Base-by-base conservation (phyloP, 1,284 basidiomycete genomes). In the Cryptococcus sp. region DNA sequence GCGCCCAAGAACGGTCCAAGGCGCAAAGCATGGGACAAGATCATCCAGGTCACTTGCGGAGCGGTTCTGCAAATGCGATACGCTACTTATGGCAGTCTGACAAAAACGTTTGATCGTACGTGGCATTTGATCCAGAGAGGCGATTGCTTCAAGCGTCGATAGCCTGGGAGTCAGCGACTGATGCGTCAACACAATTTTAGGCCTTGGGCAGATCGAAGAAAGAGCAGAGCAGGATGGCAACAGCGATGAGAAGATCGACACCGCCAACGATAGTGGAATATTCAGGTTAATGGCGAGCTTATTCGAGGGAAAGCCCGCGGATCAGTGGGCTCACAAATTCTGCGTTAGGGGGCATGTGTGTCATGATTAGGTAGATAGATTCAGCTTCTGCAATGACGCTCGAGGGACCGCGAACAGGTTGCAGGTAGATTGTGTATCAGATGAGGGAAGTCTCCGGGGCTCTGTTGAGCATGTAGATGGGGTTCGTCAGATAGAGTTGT, bases 51-150 rank as follows among this genome's bases (percentile, higher is more conserved):
- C 17, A 43, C 52, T 46, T 59, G 47, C 47, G 47, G 42, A 13
- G 23, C 50, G 16, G 25, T 58, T 17, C n/a, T 54, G 25, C 35
- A 46, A 19, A 50, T 59, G 41, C 48, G 52, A 22, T 59, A 54
- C 47, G 41, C 43, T 1, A 54, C 48, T 1, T 11, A 54, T 22
- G 45, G 39, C 7, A 54, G 42, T 41, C 22, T 59, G 11, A n/a
- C 30, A 17, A 59, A 59, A 23, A 17, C 57, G 2, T 54, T 50
- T 54, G 52, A 59, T 3, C 52, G 52, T 59, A 52, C 47, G 52
- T 47, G 10, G 52, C 8, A 27, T 41, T 46, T 8, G 16, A 2
- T 45, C 25, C 17, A 25, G 25, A 25, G 25, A 6, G 25, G 6
- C 6, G 25, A 25, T 25, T 25, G 25, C 6, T 25, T 25, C 25